Conservation (phyloP, 2,329 filamentous ascomycete genomes). For the Cercospora sp. region DNA sequence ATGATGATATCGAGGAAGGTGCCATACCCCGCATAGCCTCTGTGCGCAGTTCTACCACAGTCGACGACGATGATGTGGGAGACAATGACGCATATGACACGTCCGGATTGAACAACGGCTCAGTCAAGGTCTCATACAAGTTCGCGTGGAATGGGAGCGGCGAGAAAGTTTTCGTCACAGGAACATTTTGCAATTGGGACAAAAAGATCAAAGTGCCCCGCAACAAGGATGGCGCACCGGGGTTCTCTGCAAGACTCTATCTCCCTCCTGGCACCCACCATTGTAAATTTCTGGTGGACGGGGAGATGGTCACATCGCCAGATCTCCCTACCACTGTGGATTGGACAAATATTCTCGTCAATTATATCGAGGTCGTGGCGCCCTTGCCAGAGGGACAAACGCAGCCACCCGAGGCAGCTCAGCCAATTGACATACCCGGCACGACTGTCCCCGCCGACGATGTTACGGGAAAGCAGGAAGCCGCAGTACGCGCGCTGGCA, state of each 20-base stretch:
- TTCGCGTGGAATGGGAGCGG: constrained; percentile 77
- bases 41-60: constrained; percentile 57
- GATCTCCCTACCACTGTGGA: constrained; percentile 92
- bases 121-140: constrained; percentile 76
- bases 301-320: constrained; percentile 85
- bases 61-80: constrained; percentile 71
- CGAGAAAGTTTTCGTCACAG: constrained; percentile 95
- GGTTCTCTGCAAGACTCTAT: constrained; percentile 75
- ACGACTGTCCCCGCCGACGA: constrained; percentile 32
- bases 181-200: constrained; percentile 97
- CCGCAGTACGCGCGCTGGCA: constrained; percentile 58
- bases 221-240: constrained; percentile 56
- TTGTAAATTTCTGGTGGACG: constrained; percentile 92
- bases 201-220: constrained; percentile 84
- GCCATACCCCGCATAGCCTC: constrained; percentile 57
- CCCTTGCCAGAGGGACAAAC: constrained; percentile 29
- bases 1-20: constrained; percentile 49
- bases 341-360: constrained; percentile 96
- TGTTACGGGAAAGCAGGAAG: constrained; percentile 26
- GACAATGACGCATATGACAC: constrained; percentile 68
- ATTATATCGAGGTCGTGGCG: constrained; percentile 82
- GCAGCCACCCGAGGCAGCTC: constrained; percentile 34
- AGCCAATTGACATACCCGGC: constrained; percentile 37
- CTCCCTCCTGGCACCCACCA: constrained; percentile 94
- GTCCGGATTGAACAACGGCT: constrained; percentile 60